These are phyloP conservation scores for Besnoitia besnoiti DNA, from an alignment of 169 alveolate genomes.

Conservation along the genomic window DNA sequence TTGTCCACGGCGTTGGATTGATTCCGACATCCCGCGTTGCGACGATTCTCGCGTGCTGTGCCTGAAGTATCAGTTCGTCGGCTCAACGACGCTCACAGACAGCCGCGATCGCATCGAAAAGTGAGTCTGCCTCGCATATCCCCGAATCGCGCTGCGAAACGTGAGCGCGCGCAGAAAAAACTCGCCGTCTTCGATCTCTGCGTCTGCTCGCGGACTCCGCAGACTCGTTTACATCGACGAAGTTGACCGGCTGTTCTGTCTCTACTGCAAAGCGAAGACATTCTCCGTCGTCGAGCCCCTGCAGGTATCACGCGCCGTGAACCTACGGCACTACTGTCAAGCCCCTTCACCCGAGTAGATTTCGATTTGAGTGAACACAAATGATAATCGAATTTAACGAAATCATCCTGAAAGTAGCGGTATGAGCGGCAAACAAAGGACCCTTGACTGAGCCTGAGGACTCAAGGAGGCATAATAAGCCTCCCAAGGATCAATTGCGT, in stretches of 20 bases:
- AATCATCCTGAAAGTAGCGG: too few species aligned
- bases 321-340: neutral
- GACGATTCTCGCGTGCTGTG: too few species aligned
- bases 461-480: too few species aligned
- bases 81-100: neutral
- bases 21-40: too few species aligned
- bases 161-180: neutral
- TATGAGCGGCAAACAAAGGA: too few species aligned
- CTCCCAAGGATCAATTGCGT: too few species aligned
- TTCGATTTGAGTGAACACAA: too few species aligned
- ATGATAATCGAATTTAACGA: too few species aligned
- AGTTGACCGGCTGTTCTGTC: neutral
- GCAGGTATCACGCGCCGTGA: neutral
- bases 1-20: too few species aligned
- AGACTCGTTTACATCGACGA: conserved; percentile 5
- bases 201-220: neutral
- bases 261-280: neutral
- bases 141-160: neutral
- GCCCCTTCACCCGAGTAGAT: too few species aligned
- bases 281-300: neutral
- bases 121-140: neutral
- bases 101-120: neutral
- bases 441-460: too few species aligned
- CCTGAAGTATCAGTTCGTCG: neutral
- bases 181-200: neutral